Evolutionary conservation across 1,284 basidiomycete species (phyloP).

Genomic region (Papiliotrema nemorosa): DNA sequence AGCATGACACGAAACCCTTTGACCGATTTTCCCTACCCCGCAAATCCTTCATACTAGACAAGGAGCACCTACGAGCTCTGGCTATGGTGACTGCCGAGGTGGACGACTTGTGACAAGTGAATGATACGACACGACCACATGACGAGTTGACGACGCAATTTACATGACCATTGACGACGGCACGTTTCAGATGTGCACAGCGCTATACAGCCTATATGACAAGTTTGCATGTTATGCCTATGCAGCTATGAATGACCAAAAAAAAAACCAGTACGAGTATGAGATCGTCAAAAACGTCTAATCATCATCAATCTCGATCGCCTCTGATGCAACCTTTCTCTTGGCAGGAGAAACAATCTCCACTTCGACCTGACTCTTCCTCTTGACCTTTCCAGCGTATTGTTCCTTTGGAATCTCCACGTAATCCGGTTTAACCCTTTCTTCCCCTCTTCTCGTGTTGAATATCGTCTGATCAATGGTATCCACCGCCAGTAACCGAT

Average conservation of each 20-base stretch:
- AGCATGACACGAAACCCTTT: too few species aligned
- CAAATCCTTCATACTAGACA: slow-evolving; percentile 8
- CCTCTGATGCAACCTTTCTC: slow-evolving; percentile 4
- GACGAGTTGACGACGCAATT: neutral
- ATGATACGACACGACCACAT: neutral
- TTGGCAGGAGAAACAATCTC: slow-evolving; percentile 8
- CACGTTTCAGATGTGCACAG: too few species aligned
- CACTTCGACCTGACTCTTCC: slow-evolving; percentile 11
- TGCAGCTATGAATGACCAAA: too few species aligned
- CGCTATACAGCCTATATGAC: too few species aligned
- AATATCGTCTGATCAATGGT: slow-evolving; percentile 80
- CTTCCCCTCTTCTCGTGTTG: slow-evolving; percentile 22
- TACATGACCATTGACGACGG: too few species aligned
- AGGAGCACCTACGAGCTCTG: slow-evolving; percentile 10
- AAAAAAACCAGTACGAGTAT: too few species aligned
- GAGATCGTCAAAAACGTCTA: too few species aligned
- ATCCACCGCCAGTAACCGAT: slow-evolving; percentile 72
- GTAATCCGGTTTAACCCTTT: slow-evolving; percentile 34
- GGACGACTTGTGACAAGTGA: slow-evolving; percentile 7
- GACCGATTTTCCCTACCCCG: too few species aligned
- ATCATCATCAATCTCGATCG: too few species aligned
- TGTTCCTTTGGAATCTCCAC: slow-evolving; percentile 25
- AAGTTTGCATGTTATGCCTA: too few species aligned
- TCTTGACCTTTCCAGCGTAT: slow-evolving; percentile 17
- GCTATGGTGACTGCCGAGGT: slow-evolving; percentile 9